Evolutionary conservation across 176 grass and related monocot genomes (phyloP), one percentile per base, ranked within the genome.

Genomic region (Canna indica): DNA sequence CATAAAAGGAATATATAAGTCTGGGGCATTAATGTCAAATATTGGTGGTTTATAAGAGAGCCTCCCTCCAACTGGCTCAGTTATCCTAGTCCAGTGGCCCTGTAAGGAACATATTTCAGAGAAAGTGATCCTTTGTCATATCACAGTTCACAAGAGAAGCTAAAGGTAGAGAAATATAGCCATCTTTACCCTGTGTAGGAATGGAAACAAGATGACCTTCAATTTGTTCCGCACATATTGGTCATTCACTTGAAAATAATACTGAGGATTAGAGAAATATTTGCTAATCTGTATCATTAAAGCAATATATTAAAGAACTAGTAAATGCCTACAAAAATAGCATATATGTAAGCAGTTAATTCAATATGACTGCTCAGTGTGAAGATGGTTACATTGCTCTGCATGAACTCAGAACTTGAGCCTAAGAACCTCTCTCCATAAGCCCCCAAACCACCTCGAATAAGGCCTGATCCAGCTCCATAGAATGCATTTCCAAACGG

Each of bases 211-310:
- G 77, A 96, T 85, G 44, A 96, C 57, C 86, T 91, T 96, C 75
- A 96, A 66, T 50, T 96, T 96, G 77, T 96, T 96, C 73, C 86
- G 34, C 61, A 91, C 88, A 67, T 91, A 96, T 73, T 91, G 88
- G 54, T 89, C 88, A 79, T 96, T 96, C 48, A 96, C 92, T 83
- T 96, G 88, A 79, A 96, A 91, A 72, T 96, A 96, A 69, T 96
- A 96, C 45, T 96, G 92, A 0, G 85, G 92, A 32, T 96, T 87
- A 71, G 93, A 96, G 35, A 91, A 87, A 70, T 91, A 85, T 47
- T 78, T 75, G 68, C 67, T 83, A 44, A 96, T 87, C 92, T 96
- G 83, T 71, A 71, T 72, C 22, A 76, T 46, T 4, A 61, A 4
- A 81, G 30, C 25, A 62, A 79, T 4, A 58, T 28, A 38, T 76